Evolutionary conservation across 2,329 filamentous ascomycete genomes (phyloP).

Genomic region (Colletotrichum incanum): DNA sequence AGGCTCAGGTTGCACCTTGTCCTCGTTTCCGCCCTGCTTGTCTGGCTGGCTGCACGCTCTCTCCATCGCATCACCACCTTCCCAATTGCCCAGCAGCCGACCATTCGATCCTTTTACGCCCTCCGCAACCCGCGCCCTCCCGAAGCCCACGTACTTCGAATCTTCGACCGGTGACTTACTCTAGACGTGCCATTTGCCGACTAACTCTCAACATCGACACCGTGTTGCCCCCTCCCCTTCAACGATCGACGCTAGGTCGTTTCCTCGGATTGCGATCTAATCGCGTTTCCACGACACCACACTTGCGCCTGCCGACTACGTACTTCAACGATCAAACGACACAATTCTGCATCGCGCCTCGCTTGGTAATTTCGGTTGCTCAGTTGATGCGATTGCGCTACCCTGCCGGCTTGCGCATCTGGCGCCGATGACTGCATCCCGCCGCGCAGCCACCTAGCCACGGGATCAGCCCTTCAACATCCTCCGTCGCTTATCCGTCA

Average conservation of each 20-base stretch:
- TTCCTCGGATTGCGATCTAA: slow-evolving; percentile 19
- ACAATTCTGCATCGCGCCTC: background rate
- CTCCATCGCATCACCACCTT: slow-evolving; percentile 29
- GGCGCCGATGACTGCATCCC: slow-evolving; percentile 43
- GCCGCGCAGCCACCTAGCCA: slow-evolving; percentile 25
- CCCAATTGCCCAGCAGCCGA: slow-evolving; percentile 15
- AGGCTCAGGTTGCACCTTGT: slow-evolving; percentile 36
- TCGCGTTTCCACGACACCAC: slow-evolving; percentile 34
- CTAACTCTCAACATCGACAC: slow-evolving; percentile 10
- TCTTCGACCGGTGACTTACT: background rate
- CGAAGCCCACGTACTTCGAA: background rate
- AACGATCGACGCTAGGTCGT: slow-evolving; percentile 26
- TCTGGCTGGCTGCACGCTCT: slow-evolving; percentile 33
- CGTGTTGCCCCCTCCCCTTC: slow-evolving; percentile 9
- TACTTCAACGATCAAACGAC: background rate
- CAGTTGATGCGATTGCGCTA: slow-evolving; percentile 40
- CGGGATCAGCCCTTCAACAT: slow-evolving; percentile 30
- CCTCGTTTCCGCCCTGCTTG: slow-evolving; percentile 32
- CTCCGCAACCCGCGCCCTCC: background rate
- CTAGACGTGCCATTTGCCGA: background rate
- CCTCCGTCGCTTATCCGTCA: slow-evolving; percentile 9
- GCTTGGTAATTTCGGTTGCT: background rate
- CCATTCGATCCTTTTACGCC: slow-evolving; percentile 5
- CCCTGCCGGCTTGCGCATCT: slow-evolving; percentile 36
- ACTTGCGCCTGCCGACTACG: background rate